Evolutionary conservation across 2,329 filamentous ascomycete genomes (phyloP), one percentile per base, ranked within the genome.

Genomic region (Neofusicoccum laricinum): DNA sequence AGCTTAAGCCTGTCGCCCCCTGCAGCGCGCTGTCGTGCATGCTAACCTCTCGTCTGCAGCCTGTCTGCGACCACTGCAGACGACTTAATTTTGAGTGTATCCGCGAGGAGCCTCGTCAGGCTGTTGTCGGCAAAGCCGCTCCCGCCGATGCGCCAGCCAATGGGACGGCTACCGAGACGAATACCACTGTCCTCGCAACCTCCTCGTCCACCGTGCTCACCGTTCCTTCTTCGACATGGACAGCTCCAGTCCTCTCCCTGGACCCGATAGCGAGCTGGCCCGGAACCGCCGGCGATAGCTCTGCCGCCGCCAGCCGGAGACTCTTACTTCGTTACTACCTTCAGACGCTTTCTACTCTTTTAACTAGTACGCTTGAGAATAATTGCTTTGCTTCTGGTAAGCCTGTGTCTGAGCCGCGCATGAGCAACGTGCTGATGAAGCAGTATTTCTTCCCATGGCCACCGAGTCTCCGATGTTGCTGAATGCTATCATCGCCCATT

Each of bases 391-490:
- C 55, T 12, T 64, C 63, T 45, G 63, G 63, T 64, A 30, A 63
- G 49, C 6, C 11, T 32, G 17, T 14, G n/a, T 19, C n/a, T 11
- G 3, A 4, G 2, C 15, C 21, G 25, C 14, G 19, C 2, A 6
- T 17, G 12, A 36, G 25, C n/a, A n/a, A 6, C 3, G 4, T 17
- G 61, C 61, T 63, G 25, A 63, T 30, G 1, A 32, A 19, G 14
- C 63, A 64, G 63, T 64, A 19, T 64, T 64, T 30, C 53, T 64
- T 17, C 63, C 63, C 14, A 64, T 64, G 63, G 63, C 63, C 8
- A 64, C 63, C 12, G 63, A 64, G 45, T 64, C 63, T 21, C 63
- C 53, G 1, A 58, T 64, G 53, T 45, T 64, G 53, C 63, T 64
- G 25, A 64, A 64, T 25, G 63, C 63, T 4, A 64, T 64, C 53